These are phyloP conservation scores for Sindora glabra DNA, from an alignment of 306 rosid species.

Conservation along the genomic window DNA sequence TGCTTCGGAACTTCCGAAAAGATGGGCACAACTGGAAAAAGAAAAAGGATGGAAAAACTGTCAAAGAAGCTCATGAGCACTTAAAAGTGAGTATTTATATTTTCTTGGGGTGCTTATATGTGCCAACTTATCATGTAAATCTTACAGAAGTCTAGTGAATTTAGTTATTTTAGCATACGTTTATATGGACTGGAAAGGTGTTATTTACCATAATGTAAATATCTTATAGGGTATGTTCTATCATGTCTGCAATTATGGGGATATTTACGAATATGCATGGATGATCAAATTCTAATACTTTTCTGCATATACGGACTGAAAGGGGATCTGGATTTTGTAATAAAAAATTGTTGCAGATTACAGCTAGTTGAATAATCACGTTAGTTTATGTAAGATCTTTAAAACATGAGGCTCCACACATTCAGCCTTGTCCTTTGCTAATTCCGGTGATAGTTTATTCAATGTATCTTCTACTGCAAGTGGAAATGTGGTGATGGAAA, in stretches of 20 bases:
- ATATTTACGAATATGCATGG: background rate
- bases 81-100: constrained; percentile 65
- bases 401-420: background rate
- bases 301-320: too few species aligned
- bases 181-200: too few species aligned
- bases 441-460: background rate
- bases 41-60: constrained; percentile 95
- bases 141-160: background rate
- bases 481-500: background rate
- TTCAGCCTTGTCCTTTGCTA: background rate
- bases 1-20: constrained; percentile 87
- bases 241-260: constrained; percentile 2
- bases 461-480: background rate
- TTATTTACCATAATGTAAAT: too few species aligned
- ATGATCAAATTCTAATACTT: background rate
- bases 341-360: background rate
- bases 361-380: background rate
- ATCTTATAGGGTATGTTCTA: background rate
- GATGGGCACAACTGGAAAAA: constrained; percentile 98
- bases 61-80: constrained; percentile 98
- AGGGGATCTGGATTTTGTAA: too few species aligned
- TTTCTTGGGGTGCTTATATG: constrained; percentile 10
- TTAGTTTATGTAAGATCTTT: background rate
- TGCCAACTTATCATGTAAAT: too few species aligned
- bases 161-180: background rate